Evolutionary conservation across 148 eudicot species (phyloP), one percentile per base, ranked within the genome.

Genomic region (Arctostaphylos glauca): DNA sequence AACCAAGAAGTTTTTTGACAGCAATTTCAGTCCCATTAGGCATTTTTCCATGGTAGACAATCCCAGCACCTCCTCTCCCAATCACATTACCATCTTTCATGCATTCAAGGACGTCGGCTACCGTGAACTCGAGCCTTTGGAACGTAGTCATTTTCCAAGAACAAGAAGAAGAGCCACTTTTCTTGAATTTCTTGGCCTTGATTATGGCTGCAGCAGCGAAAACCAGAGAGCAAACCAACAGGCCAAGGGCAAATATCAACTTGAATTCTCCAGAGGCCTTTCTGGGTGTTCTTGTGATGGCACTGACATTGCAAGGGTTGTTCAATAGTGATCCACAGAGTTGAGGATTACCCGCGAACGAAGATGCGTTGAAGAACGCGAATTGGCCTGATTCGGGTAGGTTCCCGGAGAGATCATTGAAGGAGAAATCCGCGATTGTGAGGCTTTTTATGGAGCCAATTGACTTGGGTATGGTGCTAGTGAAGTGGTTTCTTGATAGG

Each of bases 11-110:
- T 70, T 97, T 97, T 81, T 97, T 97, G 14, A 97, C 98, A 0
- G 99, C 99, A 4, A 97, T 92, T 79, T 97, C 98, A 4, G 87
- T 86, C 72, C 99, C 99, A 74, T 88, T 90, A 0, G 94, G 85
- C 93, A 90, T 93, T 84, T 93, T 97, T 3, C 98, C 99, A 50
- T 93, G 94, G 92, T 97, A 97, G 43, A 97, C 99, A 9, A 93
- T 88, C 16, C 99, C 99, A 0, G 98, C 99, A 15, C 99, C 99
- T 18, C 99, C 99, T 70, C 93, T 82, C 5, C 99, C 99, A 0
- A 97, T 93, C 84, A 94, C 98, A 81, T 97, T 94, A 43, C 97
- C 98, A 49, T 97, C 99, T 80, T 94, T 97, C 80, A 93, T 87
- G 89, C 95, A 97, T 67, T 97, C 96, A 1, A 94, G 84, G 25